A percentile compares a stretch with the other conserved stretches of the same genome.
Evolutionary conservation across 2,329 filamentous ascomycete species (phyloP).

Genomic region (Drechmeria coniospora): DNA sequence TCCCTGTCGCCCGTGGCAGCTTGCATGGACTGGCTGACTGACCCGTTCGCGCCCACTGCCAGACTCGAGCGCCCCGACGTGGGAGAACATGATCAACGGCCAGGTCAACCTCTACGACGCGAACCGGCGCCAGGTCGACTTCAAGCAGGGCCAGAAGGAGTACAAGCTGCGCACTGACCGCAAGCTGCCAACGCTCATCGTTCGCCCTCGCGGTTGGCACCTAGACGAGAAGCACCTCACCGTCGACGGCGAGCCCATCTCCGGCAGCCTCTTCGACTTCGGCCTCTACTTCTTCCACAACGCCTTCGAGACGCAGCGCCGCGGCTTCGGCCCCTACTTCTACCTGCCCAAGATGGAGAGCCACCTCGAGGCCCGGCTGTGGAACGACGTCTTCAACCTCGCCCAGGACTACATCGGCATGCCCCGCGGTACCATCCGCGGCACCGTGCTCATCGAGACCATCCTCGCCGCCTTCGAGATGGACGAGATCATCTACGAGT

Average conservation of each 20-base stretch:
- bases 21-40: too few species aligned
- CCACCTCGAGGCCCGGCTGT: slow-evolving; percentile 88
- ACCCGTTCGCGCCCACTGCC: slow-evolving; percentile 3
- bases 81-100: slow-evolving; percentile 98
- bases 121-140: slow-evolving; percentile 85
- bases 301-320: slow-evolving; percentile 70
- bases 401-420: slow-evolving; percentile 87
- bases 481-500: slow-evolving; percentile 99
- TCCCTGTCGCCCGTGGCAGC: too few species aligned
- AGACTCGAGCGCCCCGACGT: slow-evolving; percentile 93
- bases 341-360: slow-evolving; percentile 98
- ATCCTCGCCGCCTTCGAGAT: slow-evolving; percentile 98
- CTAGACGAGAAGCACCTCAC: slow-evolving; percentile 97
- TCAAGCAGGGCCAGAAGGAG: slow-evolving; percentile 87
- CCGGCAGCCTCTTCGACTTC: slow-evolving; percentile 87
- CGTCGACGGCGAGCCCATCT: slow-evolving; percentile 87
- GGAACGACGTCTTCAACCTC: slow-evolving; percentile 97
- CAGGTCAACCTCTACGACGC: slow-evolving; percentile 97
- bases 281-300: slow-evolving; percentile 99
- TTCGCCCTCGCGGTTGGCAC: slow-evolving; percentile 92
- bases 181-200: slow-evolving; percentile 74
- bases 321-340: slow-evolving; percentile 86
- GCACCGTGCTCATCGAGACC: slow-evolving; percentile 92
- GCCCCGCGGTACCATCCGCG: slow-evolving; percentile 80
- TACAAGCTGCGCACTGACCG: slow-evolving; percentile 95